These are phyloP conservation scores for Colletotrichum costaricense DNA, from an alignment of 2,329 filamentous ascomycete species.

Conservation along the genomic window DNA sequence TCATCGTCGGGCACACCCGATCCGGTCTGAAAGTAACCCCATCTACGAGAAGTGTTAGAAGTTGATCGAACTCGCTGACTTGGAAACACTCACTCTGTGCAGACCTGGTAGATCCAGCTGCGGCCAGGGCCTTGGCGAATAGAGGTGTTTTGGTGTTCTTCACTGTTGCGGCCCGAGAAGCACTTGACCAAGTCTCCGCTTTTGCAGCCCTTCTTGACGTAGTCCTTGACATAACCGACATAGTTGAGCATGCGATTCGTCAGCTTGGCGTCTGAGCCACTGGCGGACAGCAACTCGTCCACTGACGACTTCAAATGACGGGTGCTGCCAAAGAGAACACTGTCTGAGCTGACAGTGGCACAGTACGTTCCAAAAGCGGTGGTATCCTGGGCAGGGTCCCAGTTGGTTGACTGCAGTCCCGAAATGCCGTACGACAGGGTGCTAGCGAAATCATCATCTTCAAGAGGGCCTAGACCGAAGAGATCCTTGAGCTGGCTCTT, in stretches of 20 bases:
- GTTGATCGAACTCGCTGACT: background rate
- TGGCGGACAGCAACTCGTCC: slow-evolving; percentile 51
- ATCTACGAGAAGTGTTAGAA: slow-evolving; percentile 56
- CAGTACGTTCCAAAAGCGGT: slow-evolving; percentile 60
- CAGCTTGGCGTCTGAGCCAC: slow-evolving; percentile 50
- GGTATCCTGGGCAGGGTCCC: slow-evolving; percentile 60
- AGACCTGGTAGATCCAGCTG: slow-evolving; percentile 65
- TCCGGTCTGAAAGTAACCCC: slow-evolving; percentile 84
- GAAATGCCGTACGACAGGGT: slow-evolving; percentile 53
- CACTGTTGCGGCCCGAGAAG: slow-evolving; percentile 42
- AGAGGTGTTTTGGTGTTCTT: slow-evolving; percentile 36
- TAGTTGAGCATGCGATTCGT: slow-evolving; percentile 62
- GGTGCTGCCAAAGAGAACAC: slow-evolving; percentile 54
- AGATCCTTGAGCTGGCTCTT: slow-evolving; percentile 48
- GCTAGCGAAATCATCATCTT: slow-evolving; percentile 61
- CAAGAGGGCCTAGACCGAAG: slow-evolving; percentile 59
- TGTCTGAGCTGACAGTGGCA: slow-evolving; percentile 54
- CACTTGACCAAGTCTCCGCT: slow-evolving; percentile 43
- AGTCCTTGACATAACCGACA: slow-evolving; percentile 55
- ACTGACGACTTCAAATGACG: slow-evolving; percentile 48
- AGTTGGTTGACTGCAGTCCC: slow-evolving; percentile 61
- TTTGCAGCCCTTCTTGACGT: slow-evolving; percentile 39
- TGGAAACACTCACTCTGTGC: slow-evolving; percentile 58
- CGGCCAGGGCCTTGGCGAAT: slow-evolving; percentile 43
- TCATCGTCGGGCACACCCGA: slow-evolving; percentile 72